Base-by-base conservation (phyloP, 2,329 filamentous ascomycete species). In the Exophiala sp. region DNA sequence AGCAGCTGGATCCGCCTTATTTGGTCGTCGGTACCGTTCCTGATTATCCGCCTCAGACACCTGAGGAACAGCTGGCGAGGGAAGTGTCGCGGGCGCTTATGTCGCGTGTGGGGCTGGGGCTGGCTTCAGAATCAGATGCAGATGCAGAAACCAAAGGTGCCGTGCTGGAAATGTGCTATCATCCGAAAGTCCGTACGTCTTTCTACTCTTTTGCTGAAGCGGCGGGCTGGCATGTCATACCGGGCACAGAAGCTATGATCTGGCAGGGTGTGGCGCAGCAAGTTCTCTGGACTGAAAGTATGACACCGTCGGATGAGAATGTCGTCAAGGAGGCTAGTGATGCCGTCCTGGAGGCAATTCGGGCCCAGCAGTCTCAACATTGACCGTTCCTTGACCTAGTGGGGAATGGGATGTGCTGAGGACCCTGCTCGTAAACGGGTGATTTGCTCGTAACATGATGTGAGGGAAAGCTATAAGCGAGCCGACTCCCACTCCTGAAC, bases 111-210 rank as follows among this genome's bases (percentile, higher is more conserved):
- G n/a, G n/a, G n/a, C n/a, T n/a, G n/a, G n/a, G n/a, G n/a, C n/a
- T n/a, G n/a, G n/a, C n/a, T n/a, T n/a, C n/a, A n/a, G n/a, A n/a
- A n/a, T n/a, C n/a, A n/a, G 32, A 6, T n/a, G 32, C 32, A n/a
- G 32, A 6, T 5, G 29, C 68, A 76, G 54, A n/a, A n/a, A n/a
- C n/a, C n/a, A 83, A 85, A 66, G 85, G 83, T 2, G 80, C 80
- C 5, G 78, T 89, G 48, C 65, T 89, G 52, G 86, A 89, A 66
- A 89, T 90, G 86, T 88, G 85, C 71, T 89, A 89, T 65, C 86
- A 88, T 63, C 86, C 86, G 0, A 64, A 73, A 2, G 81, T 83
- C 0, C 82, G 77, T 65, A 89, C 86, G 0, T 73, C 77, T 57
- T 76, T 88, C 40, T 80, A 78, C 0, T 75, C 73, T 34, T 60